Evolutionary conservation across 2,329 filamentous ascomycete species (phyloP), one percentile per base, ranked within the genome.

Genomic region (Stromatinia cepivora): DNA sequence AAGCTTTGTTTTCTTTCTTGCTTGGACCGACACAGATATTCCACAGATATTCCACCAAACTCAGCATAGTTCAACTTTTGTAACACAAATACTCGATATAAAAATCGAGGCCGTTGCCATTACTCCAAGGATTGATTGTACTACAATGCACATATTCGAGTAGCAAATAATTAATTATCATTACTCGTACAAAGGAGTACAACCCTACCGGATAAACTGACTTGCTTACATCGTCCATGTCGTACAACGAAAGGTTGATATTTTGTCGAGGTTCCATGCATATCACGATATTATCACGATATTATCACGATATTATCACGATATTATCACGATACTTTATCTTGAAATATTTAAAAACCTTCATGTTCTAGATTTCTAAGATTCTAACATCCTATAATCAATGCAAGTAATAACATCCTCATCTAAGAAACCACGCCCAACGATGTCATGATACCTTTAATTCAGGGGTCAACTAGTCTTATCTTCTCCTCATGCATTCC

Each of bases 391-490:
- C 6, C 42, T 39, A 25, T 4, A 52, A 36, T 50, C 45, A n/a
- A 15, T 34, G 11, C 28, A 50, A 25, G 10, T 17, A 50, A 36
- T 20, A 31, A n/a, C 39, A 42, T 56, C n/a, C 31, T 13, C 22
- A 36, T 31, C 54, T 3, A 28, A 50, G 28, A 25, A 45, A 57
- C 31, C 4, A 22, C 9, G 31, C n/a, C 31, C 54, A 58, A 13
- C 36, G 31, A 63, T 46, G 31, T 63, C 61, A 63, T 63, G 61
- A 28, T 17, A 13, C 45, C 45, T 52, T 28, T 39, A 52, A 4
- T 52, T 20, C 34, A 52, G 46, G 46, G 59, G 59, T 52, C 31
- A 50, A 63, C 42, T 62, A 62, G 56, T 45, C 17, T 61, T 52
- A 39, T 63, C 61, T 28, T 3, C 28, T 22, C 7, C 28, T 22